Conservation (phyloP, 148 eudicot genomes). For the Silene latifolia region DNA sequence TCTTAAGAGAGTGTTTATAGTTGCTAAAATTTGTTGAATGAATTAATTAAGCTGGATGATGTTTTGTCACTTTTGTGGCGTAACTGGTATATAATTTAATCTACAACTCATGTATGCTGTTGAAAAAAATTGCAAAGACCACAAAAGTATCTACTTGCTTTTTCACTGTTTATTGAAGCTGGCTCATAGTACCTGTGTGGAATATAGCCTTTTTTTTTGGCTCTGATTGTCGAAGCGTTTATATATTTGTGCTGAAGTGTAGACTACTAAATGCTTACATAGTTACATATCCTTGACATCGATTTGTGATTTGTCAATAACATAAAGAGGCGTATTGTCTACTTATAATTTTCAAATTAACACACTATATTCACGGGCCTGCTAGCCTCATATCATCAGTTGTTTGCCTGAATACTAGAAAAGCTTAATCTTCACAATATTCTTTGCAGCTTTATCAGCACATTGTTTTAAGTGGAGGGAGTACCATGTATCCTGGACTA, state of each 20-base stretch:
- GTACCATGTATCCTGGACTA: slow-evolving; percentile 98
- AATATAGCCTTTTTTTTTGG: background rate
- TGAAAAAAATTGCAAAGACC: background rate
- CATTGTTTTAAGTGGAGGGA: slow-evolving; percentile 95
- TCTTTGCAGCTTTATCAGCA: slow-evolving; percentile 94
- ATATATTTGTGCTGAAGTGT: background rate
- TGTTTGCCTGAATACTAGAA: background rate
- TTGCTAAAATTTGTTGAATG: background rate
- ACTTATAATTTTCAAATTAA: background rate
- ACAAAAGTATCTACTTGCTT: background rate
- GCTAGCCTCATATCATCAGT: background rate
- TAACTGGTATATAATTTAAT: background rate
- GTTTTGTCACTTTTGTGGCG: background rate
- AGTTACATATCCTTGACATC: background rate
- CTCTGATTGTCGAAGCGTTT: background rate
- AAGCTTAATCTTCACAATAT: slow-evolving; percentile 19
- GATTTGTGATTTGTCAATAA: background rate
- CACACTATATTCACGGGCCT: background rate
- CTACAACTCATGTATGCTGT: background rate
- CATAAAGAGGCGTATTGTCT: background rate
- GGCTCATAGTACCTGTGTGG: background rate
- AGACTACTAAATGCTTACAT: background rate
- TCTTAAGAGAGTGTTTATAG: background rate
- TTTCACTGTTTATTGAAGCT: background rate
- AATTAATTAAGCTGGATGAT: background rate